A percentile compares a stretch with the other conserved stretches of the same genome.
Evolutionary conservation across 2,329 filamentous ascomycete species (phyloP).

Genomic region (Ophiostoma angusticollis): DNA sequence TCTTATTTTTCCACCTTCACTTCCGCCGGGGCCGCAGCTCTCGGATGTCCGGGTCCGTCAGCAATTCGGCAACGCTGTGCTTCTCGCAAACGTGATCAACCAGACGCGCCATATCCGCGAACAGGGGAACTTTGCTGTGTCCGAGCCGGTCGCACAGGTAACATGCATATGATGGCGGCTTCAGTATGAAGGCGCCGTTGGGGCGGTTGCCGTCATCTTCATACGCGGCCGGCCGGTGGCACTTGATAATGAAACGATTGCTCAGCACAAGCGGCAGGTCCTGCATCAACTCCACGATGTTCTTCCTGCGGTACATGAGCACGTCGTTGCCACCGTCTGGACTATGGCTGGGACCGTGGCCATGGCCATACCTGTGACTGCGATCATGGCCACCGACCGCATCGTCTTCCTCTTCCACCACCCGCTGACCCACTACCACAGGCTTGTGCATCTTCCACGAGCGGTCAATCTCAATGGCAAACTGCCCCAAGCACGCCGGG

Average conservation of each 20-base stretch:
- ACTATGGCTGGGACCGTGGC: too few relatives aligned
- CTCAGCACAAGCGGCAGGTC: conserved; percentile 20
- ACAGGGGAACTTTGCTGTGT: conserved; percentile 15
- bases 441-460: conserved; percentile 21
- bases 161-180: conserved; percentile 19
- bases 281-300: conserved; percentile 15
- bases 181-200: not conserved
- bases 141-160: conserved; percentile 19
- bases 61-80: conserved; percentile 17
- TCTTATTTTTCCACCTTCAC: not conserved
- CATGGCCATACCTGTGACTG: too few relatives aligned
- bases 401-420: conserved; percentile 4
- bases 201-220: not conserved
- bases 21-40: conserved; percentile 8
- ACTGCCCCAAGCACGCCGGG: conserved; percentile 17
- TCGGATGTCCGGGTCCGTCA: conserved; percentile 17
- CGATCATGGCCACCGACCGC: not conserved
- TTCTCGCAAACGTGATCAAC: conserved; percentile 20
- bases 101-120: conserved; percentile 18
- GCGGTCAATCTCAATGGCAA: conserved; percentile 18
- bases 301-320: not conserved
- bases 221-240: conserved; percentile 21
- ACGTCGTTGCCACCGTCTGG: not conserved
- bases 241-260: conserved; percentile 25
- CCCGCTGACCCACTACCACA: conserved; percentile 10